These are phyloP conservation scores for Heterobasidion occidentale DNA, from an alignment of 1,284 basidiomycete species.

Conservation along the genomic window DNA sequence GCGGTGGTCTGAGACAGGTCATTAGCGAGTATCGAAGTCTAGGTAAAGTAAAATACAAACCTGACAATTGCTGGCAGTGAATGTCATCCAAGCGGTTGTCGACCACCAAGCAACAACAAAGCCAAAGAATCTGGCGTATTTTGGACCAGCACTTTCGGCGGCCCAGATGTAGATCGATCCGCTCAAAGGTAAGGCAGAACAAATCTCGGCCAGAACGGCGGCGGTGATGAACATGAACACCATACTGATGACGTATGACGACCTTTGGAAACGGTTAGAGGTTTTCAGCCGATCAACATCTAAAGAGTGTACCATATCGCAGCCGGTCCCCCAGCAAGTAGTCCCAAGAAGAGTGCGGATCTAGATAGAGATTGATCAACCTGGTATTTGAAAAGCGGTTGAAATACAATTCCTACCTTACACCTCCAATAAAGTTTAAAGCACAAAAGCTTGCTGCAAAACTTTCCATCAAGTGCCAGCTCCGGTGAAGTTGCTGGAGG, in stretches of 20 bases:
- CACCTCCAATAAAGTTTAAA: conserved; percentile 80
- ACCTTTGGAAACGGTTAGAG: conserved; percentile 36
- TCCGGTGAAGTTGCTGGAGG: conserved; percentile 70
- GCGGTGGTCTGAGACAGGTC: conserved; percentile 53
- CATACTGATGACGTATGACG: conserved; percentile 71
- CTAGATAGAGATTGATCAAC: conserved; percentile 27
- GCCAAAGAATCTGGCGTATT: conserved; percentile 75
- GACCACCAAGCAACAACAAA: conserved; percentile 89
- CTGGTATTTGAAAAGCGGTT: background rate
- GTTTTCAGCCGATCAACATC: background rate
- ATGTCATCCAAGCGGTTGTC: conserved; percentile 86
- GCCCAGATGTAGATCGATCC: conserved; percentile 91
- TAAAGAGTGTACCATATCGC: conserved; percentile 56
- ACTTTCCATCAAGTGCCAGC: conserved; percentile 73
- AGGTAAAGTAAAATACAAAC: conserved; percentile 26
- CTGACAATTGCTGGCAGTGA: conserved; percentile 77
- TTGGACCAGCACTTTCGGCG: conserved; percentile 79
- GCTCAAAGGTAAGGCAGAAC: conserved; percentile 77
- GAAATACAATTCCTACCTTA: conserved; percentile 40
- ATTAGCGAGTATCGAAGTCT: too few species aligned
- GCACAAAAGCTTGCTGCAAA: conserved; percentile 82
- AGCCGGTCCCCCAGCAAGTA: conserved; percentile 79
- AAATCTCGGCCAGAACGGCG: conserved; percentile 78
- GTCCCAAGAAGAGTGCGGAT: conserved; percentile 71
- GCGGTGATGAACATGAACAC: conserved; percentile 83